Percentiles rank a stretch among this genome's conserved stretches.
Evolutionary conservation across 148 eudicot genomes (phyloP).

Genomic region (Rhododendron ferrugineum): DNA sequence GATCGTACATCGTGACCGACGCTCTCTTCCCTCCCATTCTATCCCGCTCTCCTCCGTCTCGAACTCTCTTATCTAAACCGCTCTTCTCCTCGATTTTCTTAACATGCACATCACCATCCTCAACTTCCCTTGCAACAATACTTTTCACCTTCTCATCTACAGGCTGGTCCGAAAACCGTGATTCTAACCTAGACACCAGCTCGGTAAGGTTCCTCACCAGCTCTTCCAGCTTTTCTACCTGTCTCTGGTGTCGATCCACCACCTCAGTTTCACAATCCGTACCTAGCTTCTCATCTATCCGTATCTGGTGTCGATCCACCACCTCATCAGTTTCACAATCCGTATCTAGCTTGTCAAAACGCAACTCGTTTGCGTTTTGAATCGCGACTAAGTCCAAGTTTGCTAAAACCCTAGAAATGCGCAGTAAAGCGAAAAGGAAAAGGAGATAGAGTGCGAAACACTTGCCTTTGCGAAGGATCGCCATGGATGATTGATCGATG

Average conservation of each 20-base stretch:
- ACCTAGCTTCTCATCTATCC: conserved; percentile 59
- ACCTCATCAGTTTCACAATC: conserved; percentile 54
- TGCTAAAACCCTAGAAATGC: conserved; percentile 30
- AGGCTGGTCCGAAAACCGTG: conserved; percentile 23
- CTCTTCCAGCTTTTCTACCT: conserved; percentile 69
- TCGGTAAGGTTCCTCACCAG: conserved; percentile 55
- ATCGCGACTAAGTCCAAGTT: conserved; percentile 9
- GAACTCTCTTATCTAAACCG: conserved; percentile 8
- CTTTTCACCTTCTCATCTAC: conserved; percentile 8
- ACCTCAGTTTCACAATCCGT: neutral
- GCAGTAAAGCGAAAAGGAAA: conserved; percentile 10
- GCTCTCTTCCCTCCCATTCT: conserved; percentile 13
- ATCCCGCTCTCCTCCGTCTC: conserved; percentile 17
- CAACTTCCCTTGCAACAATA: conserved; percentile 2
- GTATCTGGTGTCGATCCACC: conserved; percentile 46
- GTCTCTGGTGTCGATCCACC: conserved; percentile 39
- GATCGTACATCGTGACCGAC: conserved; percentile 59
- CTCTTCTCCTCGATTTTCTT: conserved; percentile 17
- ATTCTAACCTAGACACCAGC: conserved; percentile 67
- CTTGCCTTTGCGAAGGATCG: conserved; percentile 45
- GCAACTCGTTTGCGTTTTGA: conserved; percentile 14
- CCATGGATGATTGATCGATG: conserved; percentile 27
- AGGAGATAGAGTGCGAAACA: conserved; percentile 23
- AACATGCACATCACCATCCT: neutral
- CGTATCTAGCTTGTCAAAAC: neutral